Evolutionary conservation across 2,329 filamentous ascomycete species (phyloP), one percentile per base, ranked within the genome.

Genomic region (Cercospora beticola): DNA sequence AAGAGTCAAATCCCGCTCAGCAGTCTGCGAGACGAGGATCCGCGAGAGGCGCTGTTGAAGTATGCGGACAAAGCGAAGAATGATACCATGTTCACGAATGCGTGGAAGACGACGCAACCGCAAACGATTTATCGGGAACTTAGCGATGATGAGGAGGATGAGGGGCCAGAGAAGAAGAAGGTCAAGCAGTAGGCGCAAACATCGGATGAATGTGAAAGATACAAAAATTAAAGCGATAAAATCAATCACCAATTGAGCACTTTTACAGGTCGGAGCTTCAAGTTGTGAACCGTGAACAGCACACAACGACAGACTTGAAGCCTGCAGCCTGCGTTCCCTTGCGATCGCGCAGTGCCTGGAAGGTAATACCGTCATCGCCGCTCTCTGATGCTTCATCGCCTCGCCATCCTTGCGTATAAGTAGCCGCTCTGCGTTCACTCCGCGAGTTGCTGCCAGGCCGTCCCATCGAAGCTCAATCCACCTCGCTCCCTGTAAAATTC

Each of bases 21-120:
- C 71, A 90, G 88, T 71, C 97, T 99, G 92, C 86, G 97, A 59
- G 94, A 99, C 80, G 95, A 99, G 79, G 95, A 99, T 82, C 95
- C 95, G 0, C 86, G 95, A 71, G 95, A 97, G 81, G 95, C 95
- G 57, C 82, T 99, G 76, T 82, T 99, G 69, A 97, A 96, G 82
- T 99, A 98, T 83, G 94, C 93, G 43, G 92, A 97, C 65, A 90
- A 96, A 78, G 93, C 94, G 12, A 89, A 97, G 81, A 94, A 92
- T 78, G 94, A 98, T 78, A 94, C 94, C 0, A 86, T 97, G 75
- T 99, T 98, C 77, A 99, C 95, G 31, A 92, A 92, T 73, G 95
- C 94, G 16, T 99, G 93, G 92, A 91, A 91, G 77, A 86, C 90
- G 74, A 98, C 93, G 43, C 94, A 98, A 82, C 95, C 95, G 0